A percentile compares a stretch with the other conserved stretches of the same genome.
phyloP scores from a whole-genome alignment of 2,329 filamentous ascomycete genomes.

The Fusarium veterinarium region DNA sequence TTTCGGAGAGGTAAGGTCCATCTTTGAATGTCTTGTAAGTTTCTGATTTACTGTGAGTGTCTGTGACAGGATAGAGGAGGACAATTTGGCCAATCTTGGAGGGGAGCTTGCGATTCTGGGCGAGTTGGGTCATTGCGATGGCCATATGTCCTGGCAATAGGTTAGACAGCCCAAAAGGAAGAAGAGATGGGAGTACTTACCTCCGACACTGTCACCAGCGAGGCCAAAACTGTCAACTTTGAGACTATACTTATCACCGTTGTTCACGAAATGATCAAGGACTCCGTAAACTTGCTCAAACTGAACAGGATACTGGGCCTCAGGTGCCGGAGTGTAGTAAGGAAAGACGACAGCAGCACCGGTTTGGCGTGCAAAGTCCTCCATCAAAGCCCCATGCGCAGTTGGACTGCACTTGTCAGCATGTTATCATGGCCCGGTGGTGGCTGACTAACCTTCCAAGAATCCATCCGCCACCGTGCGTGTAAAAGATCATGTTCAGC shows the following conservation, averaged over 20 bases:
- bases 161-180: neutral
- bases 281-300: conserved; percentile 24
- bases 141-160: conserved; percentile 17
- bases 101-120: neutral
- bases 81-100: conserved; percentile 13
- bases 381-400: conserved; percentile 21
- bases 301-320: conserved; percentile 28
- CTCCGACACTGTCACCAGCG: conserved; percentile 27
- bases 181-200: neutral
- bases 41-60: conserved; percentile 15
- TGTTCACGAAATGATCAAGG: conserved; percentile 6
- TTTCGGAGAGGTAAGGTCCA: conserved; percentile 26
- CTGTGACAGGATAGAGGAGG: conserved; percentile 27
- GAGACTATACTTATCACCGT: conserved; percentile 7
- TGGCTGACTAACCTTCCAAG: conserved; percentile 7
- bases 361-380: conserved; percentile 24
- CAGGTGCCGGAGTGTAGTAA: conserved; percentile 24
- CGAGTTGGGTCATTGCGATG: conserved; percentile 21
- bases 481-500: conserved; percentile 31
- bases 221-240: conserved; percentile 5
- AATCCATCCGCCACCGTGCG: conserved; percentile 30
- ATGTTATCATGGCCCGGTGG: fast-evolving
- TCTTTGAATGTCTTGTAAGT: conserved; percentile 22
- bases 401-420: conserved; percentile 1
- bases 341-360: conserved; percentile 24